Conservation (phyloP, 495 filamentous ascomycete genomes). For the Zalerion maritima region DNA sequence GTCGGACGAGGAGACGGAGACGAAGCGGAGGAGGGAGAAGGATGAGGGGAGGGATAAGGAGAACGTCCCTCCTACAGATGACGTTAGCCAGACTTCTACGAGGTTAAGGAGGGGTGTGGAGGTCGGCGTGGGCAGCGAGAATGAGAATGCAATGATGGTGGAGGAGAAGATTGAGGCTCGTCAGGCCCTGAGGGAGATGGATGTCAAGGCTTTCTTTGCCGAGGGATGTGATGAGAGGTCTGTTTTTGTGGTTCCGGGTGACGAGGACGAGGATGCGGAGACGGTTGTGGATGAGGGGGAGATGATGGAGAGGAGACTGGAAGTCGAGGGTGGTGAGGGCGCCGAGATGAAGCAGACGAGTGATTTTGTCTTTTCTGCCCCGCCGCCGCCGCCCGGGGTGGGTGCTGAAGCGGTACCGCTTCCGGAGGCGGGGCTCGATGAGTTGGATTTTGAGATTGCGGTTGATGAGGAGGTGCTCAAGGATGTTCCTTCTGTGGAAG, state of each 20-base stretch:
- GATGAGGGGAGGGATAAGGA: constrained; percentile 65
- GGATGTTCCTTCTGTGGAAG: constrained; percentile 20
- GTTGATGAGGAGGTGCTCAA: constrained; percentile 20
- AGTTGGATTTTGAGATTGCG: constrained; percentile 19
- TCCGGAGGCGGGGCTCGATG: constrained; percentile 1
- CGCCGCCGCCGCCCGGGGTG: not conserved
- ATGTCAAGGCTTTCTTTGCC: constrained; percentile 57
- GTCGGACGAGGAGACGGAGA: constrained; percentile 48
- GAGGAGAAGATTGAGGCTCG: constrained; percentile 34
- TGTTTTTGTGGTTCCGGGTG: constrained; percentile 41
- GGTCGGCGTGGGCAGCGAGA: constrained; percentile 9
- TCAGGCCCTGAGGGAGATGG: constrained; percentile 55
- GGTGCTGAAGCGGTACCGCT: constrained; percentile 4
- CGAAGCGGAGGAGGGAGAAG: constrained; percentile 34
- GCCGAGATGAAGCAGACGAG: constrained; percentile 5
- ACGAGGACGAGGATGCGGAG: constrained; percentile 32
- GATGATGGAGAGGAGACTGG: constrained; percentile 1
- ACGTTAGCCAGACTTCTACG: constrained; percentile 35
- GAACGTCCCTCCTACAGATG: constrained; percentile 67
- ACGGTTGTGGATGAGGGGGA: constrained; percentile 10
- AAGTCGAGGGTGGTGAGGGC: constrained; percentile 10
- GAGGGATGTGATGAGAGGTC: constrained; percentile 49
- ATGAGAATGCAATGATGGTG: constrained; percentile 23
- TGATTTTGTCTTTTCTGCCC: no score
- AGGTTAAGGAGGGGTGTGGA: constrained; percentile 7